Percentiles rank a stretch among this genome's conserved stretches.
Conservation (phyloP, 176 grass and related monocot genomes). For the Luzula sylvatica region DNA sequence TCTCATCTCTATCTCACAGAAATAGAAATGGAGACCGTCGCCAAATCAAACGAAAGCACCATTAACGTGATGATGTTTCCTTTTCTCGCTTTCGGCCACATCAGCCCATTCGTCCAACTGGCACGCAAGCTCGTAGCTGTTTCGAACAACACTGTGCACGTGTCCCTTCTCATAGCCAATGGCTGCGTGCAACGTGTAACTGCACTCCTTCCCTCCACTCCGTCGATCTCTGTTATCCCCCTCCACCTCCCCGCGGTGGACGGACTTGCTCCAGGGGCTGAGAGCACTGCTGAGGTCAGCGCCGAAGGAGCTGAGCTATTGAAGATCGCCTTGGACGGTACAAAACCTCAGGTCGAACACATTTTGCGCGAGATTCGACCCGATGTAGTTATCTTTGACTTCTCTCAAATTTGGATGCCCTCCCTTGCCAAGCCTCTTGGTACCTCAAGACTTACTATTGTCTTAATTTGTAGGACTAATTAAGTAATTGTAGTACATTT, state of each 20-base stretch:
- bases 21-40: too few species aligned
- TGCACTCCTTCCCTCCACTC: conserved; percentile 17
- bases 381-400: too few species aligned
- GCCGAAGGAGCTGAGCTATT: conserved; percentile 31
- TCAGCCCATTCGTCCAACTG: conserved; percentile 39
- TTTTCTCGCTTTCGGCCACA: too few species aligned
- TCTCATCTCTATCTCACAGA: too few species aligned
- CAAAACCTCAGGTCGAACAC: conserved; percentile 30
- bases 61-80: too few species aligned
- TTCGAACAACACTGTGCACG: neutral
- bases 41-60: too few species aligned
- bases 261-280: conserved; percentile 22
- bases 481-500: too few species aligned
- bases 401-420: too few species aligned
- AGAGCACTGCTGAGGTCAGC: conserved; percentile 35
- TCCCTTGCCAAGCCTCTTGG: too few species aligned
- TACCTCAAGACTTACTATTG: conserved; percentile 23
- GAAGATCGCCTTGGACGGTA: conserved; percentile 34
- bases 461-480: too few species aligned
- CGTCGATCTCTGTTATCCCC: neutral
- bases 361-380: conserved; percentile 20
- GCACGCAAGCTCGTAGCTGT: conserved; percentile 23
- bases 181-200: conserved; percentile 17
- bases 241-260: conserved; percentile 23
- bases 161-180: conserved; percentile 32